These are phyloP conservation scores for Boletus calvinii DNA, from an alignment of 1,284 basidiomycete genomes.

Conservation along the genomic window DNA sequence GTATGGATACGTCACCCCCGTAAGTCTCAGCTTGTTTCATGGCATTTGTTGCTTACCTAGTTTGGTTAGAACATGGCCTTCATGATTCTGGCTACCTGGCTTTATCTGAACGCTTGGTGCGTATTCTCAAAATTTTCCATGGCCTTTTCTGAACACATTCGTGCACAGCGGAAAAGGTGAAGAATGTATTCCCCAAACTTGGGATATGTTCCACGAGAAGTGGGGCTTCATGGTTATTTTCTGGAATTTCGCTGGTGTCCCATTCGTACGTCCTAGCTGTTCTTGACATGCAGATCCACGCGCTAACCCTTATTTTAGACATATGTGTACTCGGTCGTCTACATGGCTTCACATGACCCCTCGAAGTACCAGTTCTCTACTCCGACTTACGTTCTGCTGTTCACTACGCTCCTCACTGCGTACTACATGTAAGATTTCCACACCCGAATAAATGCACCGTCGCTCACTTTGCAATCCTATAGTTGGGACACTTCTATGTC, in stretches of 20 bases:
- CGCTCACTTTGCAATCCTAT: constrained; percentile 15
- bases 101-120: constrained; percentile 96
- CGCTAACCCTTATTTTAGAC: constrained; percentile 56
- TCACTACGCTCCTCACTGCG: constrained; percentile 73
- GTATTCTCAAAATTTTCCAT: constrained; percentile 13
- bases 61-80: constrained; percentile 85
- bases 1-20: constrained; percentile 89
- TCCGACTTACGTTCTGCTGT: constrained; percentile 69
- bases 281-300: neutral
- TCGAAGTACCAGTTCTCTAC: constrained; percentile 86
- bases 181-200: constrained; percentile 98
- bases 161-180: constrained; percentile 71
- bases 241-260: constrained; percentile 96
- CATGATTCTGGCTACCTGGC: constrained; percentile 93
- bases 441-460: constrained; percentile 10
- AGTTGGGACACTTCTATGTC: constrained; percentile 95
- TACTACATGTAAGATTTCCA: constrained; percentile 69
- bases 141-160: neutral
- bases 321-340: constrained; percentile 95
- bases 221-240: constrained; percentile 96
- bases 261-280: constrained; percentile 57
- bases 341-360: constrained; percentile 95
- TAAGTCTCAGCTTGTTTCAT: constrained; percentile 38
- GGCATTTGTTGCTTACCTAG: neutral
- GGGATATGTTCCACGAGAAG: constrained; percentile 99